Conservation (phyloP, 1,139 yeast genomes). For the Saccharomycopsis crataegensis region DNA sequence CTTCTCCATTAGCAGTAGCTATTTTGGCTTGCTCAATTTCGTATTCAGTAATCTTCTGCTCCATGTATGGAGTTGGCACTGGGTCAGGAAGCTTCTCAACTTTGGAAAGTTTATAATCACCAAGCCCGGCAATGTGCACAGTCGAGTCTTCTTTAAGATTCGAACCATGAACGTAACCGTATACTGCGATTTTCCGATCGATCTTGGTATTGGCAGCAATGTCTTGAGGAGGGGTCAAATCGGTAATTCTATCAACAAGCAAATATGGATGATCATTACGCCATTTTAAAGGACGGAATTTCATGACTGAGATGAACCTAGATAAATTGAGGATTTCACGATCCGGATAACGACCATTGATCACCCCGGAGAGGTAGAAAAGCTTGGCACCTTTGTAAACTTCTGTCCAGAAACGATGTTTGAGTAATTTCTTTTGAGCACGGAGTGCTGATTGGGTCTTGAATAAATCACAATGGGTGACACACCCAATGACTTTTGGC, state of each 20-base stretch:
- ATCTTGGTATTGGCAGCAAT: conserved; percentile 65
- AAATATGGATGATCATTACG: conserved; percentile 96
- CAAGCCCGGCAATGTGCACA: conserved; percentile 93
- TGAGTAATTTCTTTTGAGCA: conserved; percentile 84
- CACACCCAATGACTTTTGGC: conserved; percentile 94
- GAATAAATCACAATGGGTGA: conserved; percentile 93
- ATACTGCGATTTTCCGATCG: conserved; percentile 84
- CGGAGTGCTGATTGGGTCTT: conserved; percentile 84
- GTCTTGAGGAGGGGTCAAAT: conserved; percentile 83
- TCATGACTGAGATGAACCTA: conserved; percentile 93
- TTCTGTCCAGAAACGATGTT: conserved; percentile 97
- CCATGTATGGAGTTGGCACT: conserved; percentile 93
- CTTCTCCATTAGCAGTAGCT: conserved; percentile 20
- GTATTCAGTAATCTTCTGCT: conserved; percentile 59
- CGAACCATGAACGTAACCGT: conserved; percentile 94
- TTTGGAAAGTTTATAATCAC: conserved; percentile 69
- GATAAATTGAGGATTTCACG: conserved; percentile 88
- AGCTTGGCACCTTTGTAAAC: conserved; percentile 97
- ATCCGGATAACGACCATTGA: conserved; percentile 97
- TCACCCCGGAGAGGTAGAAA: conserved; percentile 89
- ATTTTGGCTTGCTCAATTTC: conserved; percentile 20
- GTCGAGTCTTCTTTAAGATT: conserved; percentile 74
- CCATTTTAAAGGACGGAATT: conserved; percentile 97
- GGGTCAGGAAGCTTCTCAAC: conserved; percentile 95
- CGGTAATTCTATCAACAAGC: conserved; percentile 89